phyloP scores from a whole-genome alignment of 2,329 filamentous ascomycete species.

The Ophiostoma himal-ulmi region DNA sequence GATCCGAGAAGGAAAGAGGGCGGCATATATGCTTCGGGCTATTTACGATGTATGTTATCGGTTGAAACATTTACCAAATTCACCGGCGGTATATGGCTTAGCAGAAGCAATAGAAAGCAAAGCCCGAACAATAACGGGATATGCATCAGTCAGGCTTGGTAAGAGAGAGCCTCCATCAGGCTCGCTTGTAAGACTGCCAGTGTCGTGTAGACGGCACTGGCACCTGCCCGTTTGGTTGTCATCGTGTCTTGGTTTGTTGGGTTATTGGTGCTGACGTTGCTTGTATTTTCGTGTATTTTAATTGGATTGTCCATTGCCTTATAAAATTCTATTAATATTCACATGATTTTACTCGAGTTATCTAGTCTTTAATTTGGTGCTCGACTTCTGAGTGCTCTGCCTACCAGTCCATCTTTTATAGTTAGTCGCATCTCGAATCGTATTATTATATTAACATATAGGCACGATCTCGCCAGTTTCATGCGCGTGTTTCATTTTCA shows the following conservation, averaged over 20 bases:
- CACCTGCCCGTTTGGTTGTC: not conserved
- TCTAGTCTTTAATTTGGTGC: no score
- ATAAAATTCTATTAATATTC: no score
- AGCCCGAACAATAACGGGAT: not conserved
- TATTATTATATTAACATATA: no score
- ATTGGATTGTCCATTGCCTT: no score
- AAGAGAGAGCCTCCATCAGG: not conserved
- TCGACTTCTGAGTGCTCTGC: no score
- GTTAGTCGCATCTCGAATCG: no score
- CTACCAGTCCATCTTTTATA: no score
- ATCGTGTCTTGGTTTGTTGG: not conserved
- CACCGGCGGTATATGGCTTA: not conserved
- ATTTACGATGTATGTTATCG: not conserved
- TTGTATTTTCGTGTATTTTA: no score
- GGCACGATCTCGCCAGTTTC: not conserved
- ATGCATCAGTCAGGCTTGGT: not conserved
- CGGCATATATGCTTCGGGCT: not conserved
- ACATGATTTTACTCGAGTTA: no score
- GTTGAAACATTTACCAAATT: not conserved
- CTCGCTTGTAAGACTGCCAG: slow-evolving; percentile 1
- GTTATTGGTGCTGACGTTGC: not conserved
- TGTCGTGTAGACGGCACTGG: not conserved
- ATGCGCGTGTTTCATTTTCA: not conserved
- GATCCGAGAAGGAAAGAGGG: not conserved
- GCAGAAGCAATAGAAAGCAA: not conserved